Percentiles rank a stretch among this genome's conserved stretches.
These are phyloP conservation scores for Sarocladiaceae sp. DNA, from an alignment of 2,329 filamentous ascomycete genomes.

Conservation along the genomic window DNA sequence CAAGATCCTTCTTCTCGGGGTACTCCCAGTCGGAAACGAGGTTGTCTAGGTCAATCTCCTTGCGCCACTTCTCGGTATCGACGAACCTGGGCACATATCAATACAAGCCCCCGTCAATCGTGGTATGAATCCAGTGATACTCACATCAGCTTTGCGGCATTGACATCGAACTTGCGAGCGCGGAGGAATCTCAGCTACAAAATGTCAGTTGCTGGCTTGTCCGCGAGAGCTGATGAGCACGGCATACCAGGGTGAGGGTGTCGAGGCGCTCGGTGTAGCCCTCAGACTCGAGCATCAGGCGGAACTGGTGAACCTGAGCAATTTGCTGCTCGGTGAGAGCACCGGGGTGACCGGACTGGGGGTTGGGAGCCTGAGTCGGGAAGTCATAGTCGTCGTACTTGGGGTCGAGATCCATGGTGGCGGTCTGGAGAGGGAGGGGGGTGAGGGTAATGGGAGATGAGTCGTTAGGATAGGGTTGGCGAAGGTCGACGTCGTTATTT, in stretches of 20 bases:
- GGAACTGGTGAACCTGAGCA: conserved; percentile 81
- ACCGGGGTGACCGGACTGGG: conserved; percentile 75
- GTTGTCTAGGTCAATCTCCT: conserved; percentile 77
- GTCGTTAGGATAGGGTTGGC: not conserved
- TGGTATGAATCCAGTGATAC: conserved; percentile 20
- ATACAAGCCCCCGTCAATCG: conserved; percentile 5
- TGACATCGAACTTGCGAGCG: conserved; percentile 91
- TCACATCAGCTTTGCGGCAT: conserved; percentile 80
- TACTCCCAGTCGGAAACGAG: conserved; percentile 79
- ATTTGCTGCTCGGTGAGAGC: conserved; percentile 82
- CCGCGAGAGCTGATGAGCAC: conserved; percentile 5
- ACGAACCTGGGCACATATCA: conserved; percentile 84
- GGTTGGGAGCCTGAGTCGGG: conserved; percentile 67
- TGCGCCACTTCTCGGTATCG: conserved; percentile 86
- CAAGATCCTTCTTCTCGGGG: conserved; percentile 74
- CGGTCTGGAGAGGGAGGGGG: conserved; percentile 11
- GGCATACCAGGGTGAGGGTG: conserved; percentile 75
- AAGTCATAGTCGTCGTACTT: conserved; percentile 98
- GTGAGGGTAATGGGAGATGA: not conserved
- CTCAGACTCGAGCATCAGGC: conserved; percentile 74
- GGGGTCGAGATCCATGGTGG: conserved; percentile 59
- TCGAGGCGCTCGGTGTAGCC: conserved; percentile 82
- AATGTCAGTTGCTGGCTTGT: conserved; percentile 11
- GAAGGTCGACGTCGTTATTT: no score
- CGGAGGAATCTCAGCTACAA: conserved; percentile 77